Conservation (phyloP, 164 flowering plant genomes). For the Stephania cephalantha region DNA sequence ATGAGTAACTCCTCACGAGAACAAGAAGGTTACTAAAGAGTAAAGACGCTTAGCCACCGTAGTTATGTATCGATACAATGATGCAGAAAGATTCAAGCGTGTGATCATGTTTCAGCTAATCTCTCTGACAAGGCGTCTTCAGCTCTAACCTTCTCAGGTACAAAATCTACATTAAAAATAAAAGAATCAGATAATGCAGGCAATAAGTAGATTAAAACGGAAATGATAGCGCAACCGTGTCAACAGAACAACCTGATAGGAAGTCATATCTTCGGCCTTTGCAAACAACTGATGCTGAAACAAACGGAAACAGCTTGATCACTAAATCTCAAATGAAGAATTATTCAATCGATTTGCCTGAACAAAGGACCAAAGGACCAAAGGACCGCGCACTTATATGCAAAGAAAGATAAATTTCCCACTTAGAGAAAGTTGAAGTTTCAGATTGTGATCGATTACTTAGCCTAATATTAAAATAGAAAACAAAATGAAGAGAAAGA, state of each 20-base stretch:
- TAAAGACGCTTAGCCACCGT: too few relatives aligned
- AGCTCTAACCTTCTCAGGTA: conserved; percentile 64
- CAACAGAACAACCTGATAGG: conserved; percentile 54
- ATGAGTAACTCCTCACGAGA: too few relatives aligned
- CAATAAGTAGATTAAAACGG: neutral
- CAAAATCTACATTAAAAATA: conserved; percentile 42
- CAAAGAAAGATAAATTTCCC: neutral
- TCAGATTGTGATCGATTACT: too few relatives aligned
- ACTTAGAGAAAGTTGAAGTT: too few relatives aligned
- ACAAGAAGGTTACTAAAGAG: too few relatives aligned
- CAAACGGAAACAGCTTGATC: conserved; percentile 3
- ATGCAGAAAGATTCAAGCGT: neutral
- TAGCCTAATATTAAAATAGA: too few relatives aligned
- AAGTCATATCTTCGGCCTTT: conserved; percentile 61
- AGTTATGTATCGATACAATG: too few relatives aligned
- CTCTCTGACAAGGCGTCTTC: conserved; percentile 61
- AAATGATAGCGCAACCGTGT: too few relatives aligned
- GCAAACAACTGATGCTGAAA: conserved; percentile 63
- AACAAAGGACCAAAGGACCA: neutral
- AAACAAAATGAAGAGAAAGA: neutral
- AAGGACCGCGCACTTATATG: too few relatives aligned
- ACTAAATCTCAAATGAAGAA: conserved; percentile 1
- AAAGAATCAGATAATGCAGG: neutral
- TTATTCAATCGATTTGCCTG: neutral
- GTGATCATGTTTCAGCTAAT: conserved; percentile 17